Evolutionary conservation across 345 rosid genomes (phyloP), one percentile per base, ranked within the genome.

Genomic region (Salix brachista): DNA sequence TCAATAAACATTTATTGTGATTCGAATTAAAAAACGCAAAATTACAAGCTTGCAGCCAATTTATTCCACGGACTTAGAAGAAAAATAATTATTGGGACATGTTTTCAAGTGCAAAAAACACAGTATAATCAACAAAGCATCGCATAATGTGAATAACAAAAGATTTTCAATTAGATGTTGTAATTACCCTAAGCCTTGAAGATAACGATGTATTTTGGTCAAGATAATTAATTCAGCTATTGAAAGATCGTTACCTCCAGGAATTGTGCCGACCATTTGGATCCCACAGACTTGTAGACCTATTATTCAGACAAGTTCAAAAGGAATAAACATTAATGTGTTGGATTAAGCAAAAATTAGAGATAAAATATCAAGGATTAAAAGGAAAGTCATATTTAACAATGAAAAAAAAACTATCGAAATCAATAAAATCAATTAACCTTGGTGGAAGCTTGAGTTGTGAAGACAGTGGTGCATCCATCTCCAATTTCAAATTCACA

Each of bases 371-470:
- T 34, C 37, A 41, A 41, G 64, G 36, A n/a, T 37, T 28, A 3
- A 23, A 26, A 8, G 16, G 71, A 71, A 52, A 46, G 18, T 13
- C 18, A 46, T 50, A 32, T 30, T 66, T 18, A 34, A 14, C 32
- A 32, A 60, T 60, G 30, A n/a, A 11, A 28, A 5, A 4, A 65
- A 18, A 26, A 14, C 36, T 26, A 17, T 26, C 6, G 67, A 54
- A 48, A 68, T 61, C n/a, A 46, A 30, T 50, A 18, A 28, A 71
- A 77, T 17, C 42, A 26, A 23, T 34, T 17, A 73, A 94, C 98
- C 94, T 94, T 94, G 9, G 97, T 92, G 76, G 97, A 92, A 84
- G 97, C 90, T 77, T 94, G 98, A 25, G 97, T 94, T 4, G 98
- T 94, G 46, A 92, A 73, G 36, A 90, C 92, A 67, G 89, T 81